phyloP scores from a whole-genome alignment of 2,329 filamentous ascomycete species.

The Neofusicoccum umdonicola region DNA sequence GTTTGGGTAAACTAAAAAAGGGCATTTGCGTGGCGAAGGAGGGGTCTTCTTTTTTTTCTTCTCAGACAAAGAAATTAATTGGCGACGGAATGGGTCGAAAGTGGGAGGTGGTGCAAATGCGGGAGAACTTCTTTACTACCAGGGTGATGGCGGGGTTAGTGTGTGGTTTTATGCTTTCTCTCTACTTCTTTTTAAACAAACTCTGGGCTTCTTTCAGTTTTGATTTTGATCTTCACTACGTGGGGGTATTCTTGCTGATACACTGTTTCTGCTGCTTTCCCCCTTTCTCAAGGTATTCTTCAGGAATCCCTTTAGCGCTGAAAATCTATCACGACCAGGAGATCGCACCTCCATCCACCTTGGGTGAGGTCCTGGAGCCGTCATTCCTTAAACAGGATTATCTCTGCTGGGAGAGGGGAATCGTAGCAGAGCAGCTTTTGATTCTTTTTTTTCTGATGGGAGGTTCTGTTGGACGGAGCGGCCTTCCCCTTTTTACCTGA shows the following conservation, averaged over 20 bases:
- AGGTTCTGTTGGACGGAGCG: not conserved
- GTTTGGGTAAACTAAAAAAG: conserved; percentile 16
- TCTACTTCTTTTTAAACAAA: conserved; percentile 9
- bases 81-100: not conserved
- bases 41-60: conserved; percentile 4
- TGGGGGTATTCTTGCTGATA: conserved; percentile 3
- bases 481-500: not conserved
- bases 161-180: not conserved
- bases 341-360: too few relatives aligned
- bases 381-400: too few relatives aligned
- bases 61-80: conserved; percentile 10
- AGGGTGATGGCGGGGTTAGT: not conserved
- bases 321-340: too few relatives aligned
- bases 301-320: too few relatives aligned
- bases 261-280: not conserved
- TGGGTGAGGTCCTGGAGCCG: too few relatives aligned
- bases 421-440: too few relatives aligned
- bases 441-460: not conserved
- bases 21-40: conserved; percentile 16
- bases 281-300: not conserved
- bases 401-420: too few relatives aligned
- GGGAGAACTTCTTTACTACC: not conserved
- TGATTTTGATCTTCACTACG: not conserved
- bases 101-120: conserved; percentile 1
- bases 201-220: not conserved